These are phyloP conservation scores for Multifurca ochricompacta DNA, from an alignment of 768 basidiomycete species.

Conservation along the genomic window DNA sequence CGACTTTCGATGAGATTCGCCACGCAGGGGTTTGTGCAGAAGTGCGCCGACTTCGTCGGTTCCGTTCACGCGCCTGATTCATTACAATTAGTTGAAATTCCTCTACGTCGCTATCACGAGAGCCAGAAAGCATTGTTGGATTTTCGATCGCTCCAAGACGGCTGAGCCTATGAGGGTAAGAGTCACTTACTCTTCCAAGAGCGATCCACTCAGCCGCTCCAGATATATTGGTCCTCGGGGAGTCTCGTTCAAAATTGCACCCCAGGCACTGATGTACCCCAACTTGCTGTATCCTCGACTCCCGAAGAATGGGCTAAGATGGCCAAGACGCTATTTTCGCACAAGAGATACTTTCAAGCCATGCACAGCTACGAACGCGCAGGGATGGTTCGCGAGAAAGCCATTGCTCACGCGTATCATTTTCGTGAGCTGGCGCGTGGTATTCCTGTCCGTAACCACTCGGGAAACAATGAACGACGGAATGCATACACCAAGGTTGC, in stretches of 20 bases:
- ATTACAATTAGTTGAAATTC: conserved; percentile 41
- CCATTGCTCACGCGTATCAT: conserved; percentile 44
- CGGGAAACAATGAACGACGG: conserved; percentile 19
- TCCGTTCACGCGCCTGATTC: not conserved
- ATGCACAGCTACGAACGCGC: conserved; percentile 49
- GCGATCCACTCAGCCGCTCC: not conserved
- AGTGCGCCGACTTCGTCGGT: not conserved
- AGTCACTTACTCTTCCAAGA: not conserved
- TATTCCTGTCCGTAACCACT: conserved; percentile 18
- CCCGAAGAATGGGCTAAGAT: conserved; percentile 38
- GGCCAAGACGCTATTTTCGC: conserved; percentile 34
- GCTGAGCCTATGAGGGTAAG: conserved; percentile 55
- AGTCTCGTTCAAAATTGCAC: conserved; percentile 41
- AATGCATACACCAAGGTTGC: conserved; percentile 40
- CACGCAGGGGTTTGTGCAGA: conserved; percentile 31
- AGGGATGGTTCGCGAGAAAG: conserved; percentile 33
- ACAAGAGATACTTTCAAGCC: conserved; percentile 44
- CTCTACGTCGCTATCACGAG: conserved; percentile 62
- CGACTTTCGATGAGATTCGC: conserved; percentile 40
- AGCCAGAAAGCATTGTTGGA: conserved; percentile 58
- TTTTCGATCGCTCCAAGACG: conserved; percentile 51
- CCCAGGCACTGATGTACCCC: conserved; percentile 42
- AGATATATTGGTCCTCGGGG: conserved; percentile 47
- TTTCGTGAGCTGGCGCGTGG: conserved; percentile 44
- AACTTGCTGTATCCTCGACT: conserved; percentile 47